phyloP scores from a whole-genome alignment of 345 rosid genomes.

The Moringa oleifera region DNA sequence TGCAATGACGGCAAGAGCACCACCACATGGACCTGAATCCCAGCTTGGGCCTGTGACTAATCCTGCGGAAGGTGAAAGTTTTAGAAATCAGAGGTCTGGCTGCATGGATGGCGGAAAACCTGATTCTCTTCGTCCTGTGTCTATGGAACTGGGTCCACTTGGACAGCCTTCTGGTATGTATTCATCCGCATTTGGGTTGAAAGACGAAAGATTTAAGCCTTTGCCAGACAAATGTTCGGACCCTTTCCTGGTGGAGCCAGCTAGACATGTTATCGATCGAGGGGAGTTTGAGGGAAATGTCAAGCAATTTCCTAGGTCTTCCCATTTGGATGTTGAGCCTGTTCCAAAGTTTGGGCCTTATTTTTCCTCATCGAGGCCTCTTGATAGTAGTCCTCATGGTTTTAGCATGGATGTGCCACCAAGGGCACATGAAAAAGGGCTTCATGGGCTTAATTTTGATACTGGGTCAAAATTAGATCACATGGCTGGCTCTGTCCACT shows the following conservation, averaged over 20 bases:
- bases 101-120: constrained; percentile 29
- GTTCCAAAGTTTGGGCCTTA: constrained; percentile 28
- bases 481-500: constrained; percentile 27
- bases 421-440: constrained; percentile 31
- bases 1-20: constrained; percentile 13
- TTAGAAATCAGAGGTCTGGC: background rate
- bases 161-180: constrained; percentile 25
- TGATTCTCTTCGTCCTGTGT: constrained; percentile 9
- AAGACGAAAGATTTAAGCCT: constrained; percentile 31
- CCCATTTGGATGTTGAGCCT: constrained; percentile 30
- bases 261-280: constrained; percentile 24
- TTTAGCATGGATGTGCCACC: constrained; percentile 32
- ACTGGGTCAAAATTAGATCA: constrained; percentile 4
- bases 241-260: constrained; percentile 26
- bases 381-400: constrained; percentile 38
- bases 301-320: constrained; percentile 39
- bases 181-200: constrained; percentile 20
- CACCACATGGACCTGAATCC: constrained; percentile 24
- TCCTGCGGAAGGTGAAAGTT: constrained; percentile 13
- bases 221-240: constrained; percentile 30
- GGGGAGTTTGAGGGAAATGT: constrained; percentile 42
- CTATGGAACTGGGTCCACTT: constrained; percentile 14
- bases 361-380: constrained; percentile 34
- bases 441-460: constrained; percentile 22
- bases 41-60: constrained; percentile 16